Conservation (phyloP, 345 rosid species). For the Turnera subulata region DNA sequence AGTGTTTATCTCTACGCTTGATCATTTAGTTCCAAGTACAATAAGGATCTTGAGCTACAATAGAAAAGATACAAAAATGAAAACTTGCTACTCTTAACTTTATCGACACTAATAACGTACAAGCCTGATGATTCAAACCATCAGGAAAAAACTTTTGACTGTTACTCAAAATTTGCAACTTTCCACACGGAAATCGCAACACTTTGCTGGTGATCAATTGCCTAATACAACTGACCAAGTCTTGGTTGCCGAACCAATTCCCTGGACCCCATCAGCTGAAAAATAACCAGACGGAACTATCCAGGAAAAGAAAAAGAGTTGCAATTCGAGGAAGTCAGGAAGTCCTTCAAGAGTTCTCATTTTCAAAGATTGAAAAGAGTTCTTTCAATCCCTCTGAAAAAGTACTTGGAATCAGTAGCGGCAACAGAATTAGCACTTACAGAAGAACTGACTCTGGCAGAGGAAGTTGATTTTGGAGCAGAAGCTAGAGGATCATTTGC, state of each 20-base stretch:
- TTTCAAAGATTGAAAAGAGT: slow-evolving; percentile 18
- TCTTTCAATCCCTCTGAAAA: slow-evolving; percentile 17
- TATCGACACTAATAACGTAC: background rate
- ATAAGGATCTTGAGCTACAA: background rate
- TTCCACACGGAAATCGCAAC: slow-evolving; percentile 3
- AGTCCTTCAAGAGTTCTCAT: slow-evolving; percentile 1
- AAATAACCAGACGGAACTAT: slow-evolving; percentile 3
- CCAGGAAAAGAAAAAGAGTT: background rate
- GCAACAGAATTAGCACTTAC: slow-evolving; percentile 13
- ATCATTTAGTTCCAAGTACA: no score
- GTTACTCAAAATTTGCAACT: background rate
- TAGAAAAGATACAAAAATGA: background rate
- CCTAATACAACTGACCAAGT: slow-evolving; percentile 1
- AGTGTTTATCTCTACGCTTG: no score
- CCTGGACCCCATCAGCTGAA: background rate
- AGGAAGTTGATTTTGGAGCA: slow-evolving; percentile 26
- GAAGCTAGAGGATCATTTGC: slow-evolving; percentile 28
- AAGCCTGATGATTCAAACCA: background rate
- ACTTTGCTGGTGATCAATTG: background rate
- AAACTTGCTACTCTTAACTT: background rate
- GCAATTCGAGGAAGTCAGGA: background rate
- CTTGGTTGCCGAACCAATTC: background rate
- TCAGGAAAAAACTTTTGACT: slow-evolving; percentile 2
- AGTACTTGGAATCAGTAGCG: slow-evolving; percentile 12
- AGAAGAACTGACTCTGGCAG: slow-evolving; percentile 1